Evolutionary conservation across 371 early-diverging fungal genomes (phyloP).

Genomic region (Zopfochytrium polystomum): DNA sequence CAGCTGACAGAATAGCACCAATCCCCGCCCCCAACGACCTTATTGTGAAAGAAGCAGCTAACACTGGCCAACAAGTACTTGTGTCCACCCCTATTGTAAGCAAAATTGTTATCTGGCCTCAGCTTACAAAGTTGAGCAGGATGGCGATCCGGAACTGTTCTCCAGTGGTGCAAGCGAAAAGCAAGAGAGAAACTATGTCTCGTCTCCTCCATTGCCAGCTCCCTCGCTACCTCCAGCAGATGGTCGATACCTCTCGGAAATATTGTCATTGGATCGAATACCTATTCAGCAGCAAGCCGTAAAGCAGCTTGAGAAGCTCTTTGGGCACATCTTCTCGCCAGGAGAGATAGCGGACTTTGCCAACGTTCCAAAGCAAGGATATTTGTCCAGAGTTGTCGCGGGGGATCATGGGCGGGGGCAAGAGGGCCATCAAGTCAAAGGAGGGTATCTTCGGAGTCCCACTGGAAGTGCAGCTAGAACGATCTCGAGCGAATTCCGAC

Average conservation of each 20-base stretch:
- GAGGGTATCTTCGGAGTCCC: constrained; percentile 89
- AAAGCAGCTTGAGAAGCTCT: constrained; percentile 65
- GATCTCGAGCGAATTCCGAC: constrained; percentile 76
- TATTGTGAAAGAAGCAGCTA: too few species aligned
- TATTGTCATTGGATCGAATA: constrained; percentile 77
- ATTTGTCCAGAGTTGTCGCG: constrained; percentile 60
- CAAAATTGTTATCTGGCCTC: too few species aligned
- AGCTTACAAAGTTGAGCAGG: too few species aligned
- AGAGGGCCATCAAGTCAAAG: constrained; percentile 38
- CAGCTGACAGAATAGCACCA: too few species aligned
- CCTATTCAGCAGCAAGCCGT: constrained; percentile 85
- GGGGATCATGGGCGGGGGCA: constrained; percentile 62
- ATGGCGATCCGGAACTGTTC: constrained; percentile 33
- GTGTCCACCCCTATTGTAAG: too few species aligned
- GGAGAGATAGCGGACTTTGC: constrained; percentile 72
- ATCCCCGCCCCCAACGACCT: too few species aligned
- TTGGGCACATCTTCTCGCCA: constrained; percentile 60
- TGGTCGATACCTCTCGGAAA: constrained; percentile 63
- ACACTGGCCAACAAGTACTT: too few species aligned
- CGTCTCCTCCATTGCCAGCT: too few species aligned
- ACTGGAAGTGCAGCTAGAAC: constrained; percentile 78
- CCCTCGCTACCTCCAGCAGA: neutral
- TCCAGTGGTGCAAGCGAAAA: constrained; percentile 2
- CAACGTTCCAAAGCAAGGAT: constrained; percentile 57
- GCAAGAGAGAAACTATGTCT: too few species aligned